Percentiles rank a stretch among this genome's conserved stretches.
Evolutionary conservation across 371 early-diverging fungal species (phyloP).

Genomic region (Neoconidiobolus thromboides): DNA sequence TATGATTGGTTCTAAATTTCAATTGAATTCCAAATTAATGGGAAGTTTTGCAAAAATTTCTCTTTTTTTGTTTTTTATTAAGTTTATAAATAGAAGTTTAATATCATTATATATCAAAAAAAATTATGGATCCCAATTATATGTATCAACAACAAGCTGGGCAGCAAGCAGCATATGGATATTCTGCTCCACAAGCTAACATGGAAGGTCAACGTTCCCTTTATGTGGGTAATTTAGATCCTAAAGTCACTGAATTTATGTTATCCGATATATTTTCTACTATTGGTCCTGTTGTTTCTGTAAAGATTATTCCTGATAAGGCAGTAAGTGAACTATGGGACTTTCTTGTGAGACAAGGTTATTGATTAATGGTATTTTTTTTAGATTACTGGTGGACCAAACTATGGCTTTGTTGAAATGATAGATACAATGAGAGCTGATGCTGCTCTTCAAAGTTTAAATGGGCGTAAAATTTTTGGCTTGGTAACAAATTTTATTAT

Average conservation of each 20-base stretch:
- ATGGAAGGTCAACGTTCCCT: constrained; percentile 36
- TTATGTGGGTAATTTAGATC: constrained; percentile 80
- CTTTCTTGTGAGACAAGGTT: too few relatives aligned
- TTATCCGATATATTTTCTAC: constrained; percentile 58
- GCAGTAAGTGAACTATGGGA: constrained; percentile 29
- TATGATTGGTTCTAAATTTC: neutral
- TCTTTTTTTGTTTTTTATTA: neutral
- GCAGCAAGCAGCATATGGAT: constrained; percentile 9
- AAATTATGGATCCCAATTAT: neutral
- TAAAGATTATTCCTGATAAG: constrained; percentile 64
- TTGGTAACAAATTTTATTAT: constrained; percentile 15
- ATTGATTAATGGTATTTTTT: too few relatives aligned
- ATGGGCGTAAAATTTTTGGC: constrained; percentile 45
- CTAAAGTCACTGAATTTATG: constrained; percentile 52
- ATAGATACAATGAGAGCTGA: constrained; percentile 50
- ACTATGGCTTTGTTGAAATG: constrained; percentile 86
- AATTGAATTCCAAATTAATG: neutral
- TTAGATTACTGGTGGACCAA: constrained; percentile 20
- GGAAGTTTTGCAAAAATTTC: too few relatives aligned
- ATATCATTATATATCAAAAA: neutral
- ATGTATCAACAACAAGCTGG: constrained; percentile 6
- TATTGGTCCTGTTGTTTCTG: constrained; percentile 38
- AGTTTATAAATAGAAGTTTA: neutral
- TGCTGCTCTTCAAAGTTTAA: constrained; percentile 47
- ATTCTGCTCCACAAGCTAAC: too few relatives aligned